These are phyloP conservation scores for Neonectria neomacrospora DNA, from an alignment of 2,329 filamentous ascomycete species.

Conservation along the genomic window DNA sequence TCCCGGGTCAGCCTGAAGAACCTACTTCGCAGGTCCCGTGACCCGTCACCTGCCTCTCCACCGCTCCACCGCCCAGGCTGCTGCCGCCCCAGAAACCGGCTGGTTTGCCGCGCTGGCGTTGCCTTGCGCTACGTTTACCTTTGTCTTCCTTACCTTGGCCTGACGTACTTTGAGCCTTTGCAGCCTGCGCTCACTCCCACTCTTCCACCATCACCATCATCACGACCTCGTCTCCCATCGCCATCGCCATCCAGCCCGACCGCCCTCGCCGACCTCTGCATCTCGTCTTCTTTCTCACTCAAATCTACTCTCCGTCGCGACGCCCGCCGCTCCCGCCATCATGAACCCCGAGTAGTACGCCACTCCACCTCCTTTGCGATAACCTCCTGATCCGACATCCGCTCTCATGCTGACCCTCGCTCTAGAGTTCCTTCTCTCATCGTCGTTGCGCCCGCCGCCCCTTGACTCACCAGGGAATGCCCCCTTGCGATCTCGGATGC, in stretches of 20 bases:
- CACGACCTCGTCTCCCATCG: slow-evolving; percentile 18
- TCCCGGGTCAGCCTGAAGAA: not conserved
- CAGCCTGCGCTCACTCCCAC: slow-evolving; percentile 44
- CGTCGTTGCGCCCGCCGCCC: slow-evolving; percentile 15
- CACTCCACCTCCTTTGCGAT: slow-evolving; percentile 46
- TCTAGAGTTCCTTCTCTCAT: slow-evolving; percentile 43
- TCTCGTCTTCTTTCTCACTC: slow-evolving; percentile 15
- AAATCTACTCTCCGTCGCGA: slow-evolving; percentile 29
- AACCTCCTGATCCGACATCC: slow-evolving; percentile 45
- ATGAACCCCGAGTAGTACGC: slow-evolving; percentile 96
- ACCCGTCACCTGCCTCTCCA: slow-evolving; percentile 43
- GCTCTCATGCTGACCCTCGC: slow-evolving; percentile 40
- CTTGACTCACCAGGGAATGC: slow-evolving; percentile 4
- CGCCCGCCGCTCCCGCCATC: slow-evolving; percentile 55
- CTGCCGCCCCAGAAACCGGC: slow-evolving; percentile 21
- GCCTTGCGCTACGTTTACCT: slow-evolving; percentile 45
- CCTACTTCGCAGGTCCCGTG: slow-evolving; percentile 41
- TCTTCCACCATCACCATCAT: slow-evolving; percentile 44
- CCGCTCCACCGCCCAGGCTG: slow-evolving; percentile 28
- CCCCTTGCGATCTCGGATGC: slow-evolving; percentile 24
- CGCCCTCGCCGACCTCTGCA: slow-evolving; percentile 15
- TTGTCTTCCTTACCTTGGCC: slow-evolving; percentile 52
- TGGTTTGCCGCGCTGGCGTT: slow-evolving; percentile 40
- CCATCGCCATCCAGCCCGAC: slow-evolving; percentile 32
- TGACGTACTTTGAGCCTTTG: slow-evolving; percentile 51